Conservation (phyloP, 371 early-diverging fungal genomes). For the Mucor ambiguus region DNA sequence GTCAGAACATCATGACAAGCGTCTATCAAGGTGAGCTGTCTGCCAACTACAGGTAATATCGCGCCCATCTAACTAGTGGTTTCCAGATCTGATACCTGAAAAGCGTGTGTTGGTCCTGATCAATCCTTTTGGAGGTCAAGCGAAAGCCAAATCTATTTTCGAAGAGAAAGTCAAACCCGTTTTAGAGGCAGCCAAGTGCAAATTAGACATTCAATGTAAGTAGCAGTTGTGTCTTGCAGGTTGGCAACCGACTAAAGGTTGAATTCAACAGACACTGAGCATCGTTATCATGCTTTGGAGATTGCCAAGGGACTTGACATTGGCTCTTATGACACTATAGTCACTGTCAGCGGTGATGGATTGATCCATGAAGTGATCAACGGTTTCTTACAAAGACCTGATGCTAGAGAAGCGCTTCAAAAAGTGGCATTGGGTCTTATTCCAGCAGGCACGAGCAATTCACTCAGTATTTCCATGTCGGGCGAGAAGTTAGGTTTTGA, state of each 20-base stretch:
- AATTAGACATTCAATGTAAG: slow-evolving; percentile 59
- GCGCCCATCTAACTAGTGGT: neutral
- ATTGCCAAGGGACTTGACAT: slow-evolving; percentile 63
- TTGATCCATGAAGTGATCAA: slow-evolving; percentile 80
- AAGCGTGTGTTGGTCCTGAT: slow-evolving; percentile 62
- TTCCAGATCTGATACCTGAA: slow-evolving; percentile 10
- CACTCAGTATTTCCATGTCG: slow-evolving; percentile 54
- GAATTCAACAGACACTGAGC: slow-evolving; percentile 56
- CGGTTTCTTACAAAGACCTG: slow-evolving; percentile 69
- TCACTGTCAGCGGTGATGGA: slow-evolving; percentile 82
- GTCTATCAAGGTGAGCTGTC: slow-evolving; percentile 25
- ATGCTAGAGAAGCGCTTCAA: slow-evolving; percentile 55
- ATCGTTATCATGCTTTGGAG: slow-evolving; percentile 67
- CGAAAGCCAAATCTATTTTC: slow-evolving; percentile 60
- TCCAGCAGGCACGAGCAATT: slow-evolving; percentile 67
- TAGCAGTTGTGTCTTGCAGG: neutral
- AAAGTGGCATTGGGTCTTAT: slow-evolving; percentile 68
- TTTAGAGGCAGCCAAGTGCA: slow-evolving; percentile 59
- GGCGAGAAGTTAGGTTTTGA: slow-evolving; percentile 59
- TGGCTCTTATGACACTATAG: slow-evolving; percentile 58
- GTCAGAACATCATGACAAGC: slow-evolving; percentile 26
- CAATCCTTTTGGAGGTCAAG: slow-evolving; percentile 78
- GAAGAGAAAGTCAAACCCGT: slow-evolving; percentile 60
- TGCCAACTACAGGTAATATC: neutral
- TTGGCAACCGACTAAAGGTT: neutral